Evolutionary conservation across 73 alveolate genomes (phyloP).

Genomic region (Stentor roeselii): DNA sequence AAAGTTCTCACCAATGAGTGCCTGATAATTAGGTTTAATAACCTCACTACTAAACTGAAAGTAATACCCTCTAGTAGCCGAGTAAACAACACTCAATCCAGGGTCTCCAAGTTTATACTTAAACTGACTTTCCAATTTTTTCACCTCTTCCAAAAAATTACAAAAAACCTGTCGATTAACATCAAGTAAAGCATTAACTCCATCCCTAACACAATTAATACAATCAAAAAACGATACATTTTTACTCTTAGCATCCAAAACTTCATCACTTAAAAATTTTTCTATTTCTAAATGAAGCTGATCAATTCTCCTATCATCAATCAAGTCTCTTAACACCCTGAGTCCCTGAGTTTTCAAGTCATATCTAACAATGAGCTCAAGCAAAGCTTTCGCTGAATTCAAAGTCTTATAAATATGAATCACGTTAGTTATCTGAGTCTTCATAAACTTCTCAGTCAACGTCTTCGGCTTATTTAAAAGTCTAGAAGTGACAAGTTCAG

Average conservation of each 20-base stretch:
- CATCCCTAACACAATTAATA: background rate
- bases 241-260: background rate
- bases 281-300: background rate
- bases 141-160: background rate
- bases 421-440: background rate
- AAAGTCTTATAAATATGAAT: background rate
- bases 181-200: constrained; percentile 14
- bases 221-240: background rate
- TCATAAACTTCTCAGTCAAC: background rate
- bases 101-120: background rate
- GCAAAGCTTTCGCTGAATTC: background rate
- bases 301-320: constrained; percentile 24
- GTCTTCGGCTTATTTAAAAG: background rate
- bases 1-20: background rate
- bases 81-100: background rate
- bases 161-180: background rate
- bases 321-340: background rate
- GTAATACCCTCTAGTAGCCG: background rate
- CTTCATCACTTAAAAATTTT: background rate
- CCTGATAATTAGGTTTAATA: background rate
- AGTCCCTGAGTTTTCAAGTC: background rate
- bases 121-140: constrained; percentile 1
- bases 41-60: background rate
- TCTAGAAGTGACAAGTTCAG: constrained; percentile 5
- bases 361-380: background rate